Conservation (phyloP, 2,329 filamentous ascomycete genomes). For the Orbilia javanica region DNA sequence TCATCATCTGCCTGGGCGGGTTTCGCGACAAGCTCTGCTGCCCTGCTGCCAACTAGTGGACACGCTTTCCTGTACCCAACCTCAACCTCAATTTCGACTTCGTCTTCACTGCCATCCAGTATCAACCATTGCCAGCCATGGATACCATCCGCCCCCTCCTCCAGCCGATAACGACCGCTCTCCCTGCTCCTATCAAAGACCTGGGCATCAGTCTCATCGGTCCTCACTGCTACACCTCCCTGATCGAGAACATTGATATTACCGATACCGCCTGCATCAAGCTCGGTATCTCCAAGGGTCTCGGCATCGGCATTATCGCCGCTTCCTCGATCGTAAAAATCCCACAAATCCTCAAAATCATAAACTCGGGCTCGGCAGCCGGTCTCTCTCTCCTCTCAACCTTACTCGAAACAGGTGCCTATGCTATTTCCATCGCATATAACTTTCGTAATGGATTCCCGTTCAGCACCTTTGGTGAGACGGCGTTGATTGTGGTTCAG, state of each 20-base stretch:
- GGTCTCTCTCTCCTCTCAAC: conserved; percentile 92
- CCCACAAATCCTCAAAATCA: conserved; percentile 93
- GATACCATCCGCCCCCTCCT: conserved; percentile 73
- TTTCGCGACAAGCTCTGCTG: conserved; percentile 13
- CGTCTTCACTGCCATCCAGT: neutral
- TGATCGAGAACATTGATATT: conserved; percentile 86
- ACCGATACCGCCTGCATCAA: conserved; percentile 83
- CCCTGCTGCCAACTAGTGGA: no score
- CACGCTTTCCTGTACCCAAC: neutral
- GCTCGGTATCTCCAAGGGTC: conserved; percentile 88
- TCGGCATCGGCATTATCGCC: conserved; percentile 92
- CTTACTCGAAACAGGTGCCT: conserved; percentile 87
- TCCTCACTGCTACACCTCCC: conserved; percentile 82
- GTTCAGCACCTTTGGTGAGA: conserved; percentile 97
- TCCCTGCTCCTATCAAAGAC: conserved; percentile 80
- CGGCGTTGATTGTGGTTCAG: conserved; percentile 88
- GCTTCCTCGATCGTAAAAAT: conserved; percentile 94
- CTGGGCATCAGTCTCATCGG: conserved; percentile 84
- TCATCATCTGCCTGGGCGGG: conserved; percentile 16
- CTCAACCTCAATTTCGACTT: neutral
- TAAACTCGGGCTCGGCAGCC: conserved; percentile 81
- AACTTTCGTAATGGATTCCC: conserved; percentile 91
- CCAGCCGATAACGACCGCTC: conserved; percentile 77
- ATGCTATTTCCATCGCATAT: conserved; percentile 91
- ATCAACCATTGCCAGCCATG: conserved; percentile 69